Conservation (phyloP, 371 early-diverging fungal genomes). For the Coemansia sp. region DNA sequence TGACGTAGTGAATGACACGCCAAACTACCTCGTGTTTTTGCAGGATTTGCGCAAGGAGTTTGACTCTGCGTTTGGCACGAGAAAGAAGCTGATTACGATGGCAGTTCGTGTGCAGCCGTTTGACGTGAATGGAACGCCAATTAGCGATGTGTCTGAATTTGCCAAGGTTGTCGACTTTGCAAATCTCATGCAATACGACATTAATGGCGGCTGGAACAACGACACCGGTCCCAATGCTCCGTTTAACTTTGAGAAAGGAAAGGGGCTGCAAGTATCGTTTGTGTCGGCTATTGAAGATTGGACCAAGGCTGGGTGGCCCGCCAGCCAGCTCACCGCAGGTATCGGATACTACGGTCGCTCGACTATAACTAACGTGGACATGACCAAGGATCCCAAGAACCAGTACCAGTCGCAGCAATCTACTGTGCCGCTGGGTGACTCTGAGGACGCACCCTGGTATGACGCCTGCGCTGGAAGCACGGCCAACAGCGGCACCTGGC, state of each 20-base stretch:
- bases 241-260: conserved; percentile 53
- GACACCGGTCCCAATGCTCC: conserved; percentile 70
- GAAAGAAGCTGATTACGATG: conserved; percentile 67
- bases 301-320: conserved; percentile 44
- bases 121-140: conserved; percentile 53
- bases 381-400: conserved; percentile 21
- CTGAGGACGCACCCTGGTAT: conserved; percentile 18
- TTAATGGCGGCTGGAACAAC: conserved; percentile 64
- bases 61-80: conserved; percentile 56
- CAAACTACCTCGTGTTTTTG: conserved; percentile 63
- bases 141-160: conserved; percentile 60
- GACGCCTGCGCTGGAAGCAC: conserved; percentile 27
- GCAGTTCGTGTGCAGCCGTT: conserved; percentile 71
- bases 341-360: conserved; percentile 35
- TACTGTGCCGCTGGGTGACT: conserved; percentile 20
- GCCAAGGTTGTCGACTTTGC: conserved; percentile 67
- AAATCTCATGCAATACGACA: conserved; percentile 66
- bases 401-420: conserved; percentile 25
- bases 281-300: conserved; percentile 34
- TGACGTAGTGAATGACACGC: conserved; percentile 59
- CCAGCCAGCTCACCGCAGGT: conserved; percentile 24
- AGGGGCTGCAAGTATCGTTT: conserved; percentile 53
- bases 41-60: conserved; percentile 62
- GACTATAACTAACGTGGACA: conserved; percentile 12
- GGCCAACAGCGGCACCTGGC: conserved; percentile 61